These are phyloP conservation scores for Groenewaldozyma tartarivorans DNA, from an alignment of 805 yeast species.

Conservation along the genomic window DNA sequence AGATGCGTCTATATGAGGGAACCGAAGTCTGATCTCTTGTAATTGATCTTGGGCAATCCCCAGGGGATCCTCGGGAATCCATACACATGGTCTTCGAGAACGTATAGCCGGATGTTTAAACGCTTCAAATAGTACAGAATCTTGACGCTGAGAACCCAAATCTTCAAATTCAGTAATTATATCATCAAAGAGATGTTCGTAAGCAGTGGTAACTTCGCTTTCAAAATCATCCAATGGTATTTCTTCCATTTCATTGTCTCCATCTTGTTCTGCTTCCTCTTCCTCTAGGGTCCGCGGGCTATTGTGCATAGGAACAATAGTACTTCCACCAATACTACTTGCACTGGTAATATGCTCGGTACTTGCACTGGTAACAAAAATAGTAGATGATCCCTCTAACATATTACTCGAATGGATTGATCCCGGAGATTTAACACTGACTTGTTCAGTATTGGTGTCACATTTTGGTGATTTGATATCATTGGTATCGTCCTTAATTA, in stretches of 20 bases:
- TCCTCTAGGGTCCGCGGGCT: background rate
- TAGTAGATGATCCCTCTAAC: background rate
- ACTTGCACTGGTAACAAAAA: background rate
- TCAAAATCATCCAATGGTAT: background rate
- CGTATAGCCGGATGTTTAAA: conserved; percentile 26
- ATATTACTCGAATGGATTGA: background rate
- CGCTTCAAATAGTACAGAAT: conserved; percentile 18
- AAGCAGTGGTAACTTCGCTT: background rate
- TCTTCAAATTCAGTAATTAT: conserved; percentile 20
- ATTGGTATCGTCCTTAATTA: conserved; percentile 4
- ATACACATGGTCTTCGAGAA: conserved; percentile 27
- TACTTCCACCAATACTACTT: background rate
- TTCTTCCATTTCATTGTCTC: background rate
- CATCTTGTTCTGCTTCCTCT: background rate
- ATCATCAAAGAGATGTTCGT: conserved; percentile 17
- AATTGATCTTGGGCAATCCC: conserved; percentile 31
- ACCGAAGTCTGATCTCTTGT: conserved; percentile 18
- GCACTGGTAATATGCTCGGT: background rate
- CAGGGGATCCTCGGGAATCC: conserved; percentile 36
- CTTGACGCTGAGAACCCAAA: conserved; percentile 19
- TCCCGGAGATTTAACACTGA: background rate
- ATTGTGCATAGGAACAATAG: background rate
- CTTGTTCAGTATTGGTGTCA: background rate
- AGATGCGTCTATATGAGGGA: conserved; percentile 21
- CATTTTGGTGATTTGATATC: background rate